A percentile compares a stretch with the other conserved stretches of the same genome.
Evolutionary conservation across 73 alveolate species (phyloP).

Genomic region (Paramecium tetraurelia): DNA sequence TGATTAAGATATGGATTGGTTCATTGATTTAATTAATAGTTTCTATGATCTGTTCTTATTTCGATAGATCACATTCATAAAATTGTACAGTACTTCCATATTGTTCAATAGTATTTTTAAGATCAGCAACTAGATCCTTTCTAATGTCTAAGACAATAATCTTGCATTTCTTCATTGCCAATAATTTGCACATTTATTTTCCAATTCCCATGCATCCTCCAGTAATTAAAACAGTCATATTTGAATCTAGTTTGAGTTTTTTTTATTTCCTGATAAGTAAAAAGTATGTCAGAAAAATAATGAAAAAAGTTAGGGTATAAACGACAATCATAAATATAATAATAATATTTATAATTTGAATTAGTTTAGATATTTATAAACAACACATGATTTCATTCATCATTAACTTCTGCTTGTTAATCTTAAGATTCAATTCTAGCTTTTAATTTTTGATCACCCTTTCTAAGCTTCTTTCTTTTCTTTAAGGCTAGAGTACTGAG

Average conservation of each 20-base stretch:
- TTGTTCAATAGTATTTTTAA: neutral
- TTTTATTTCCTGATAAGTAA: neutral
- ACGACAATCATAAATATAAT: neutral
- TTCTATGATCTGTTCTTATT: neutral
- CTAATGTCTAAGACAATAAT: neutral
- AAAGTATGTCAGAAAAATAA: neutral
- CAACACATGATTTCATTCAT: neutral
- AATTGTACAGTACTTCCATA: neutral
- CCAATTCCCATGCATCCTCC: constrained; percentile 49
- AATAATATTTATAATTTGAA: neutral
- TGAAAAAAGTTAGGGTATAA: neutral
- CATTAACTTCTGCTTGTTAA: neutral
- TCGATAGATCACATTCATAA: neutral
- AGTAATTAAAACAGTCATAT: neutral
- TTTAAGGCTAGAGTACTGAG: constrained; percentile 71
- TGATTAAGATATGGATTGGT: neutral
- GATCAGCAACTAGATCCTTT: neutral
- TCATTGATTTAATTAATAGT: neutral
- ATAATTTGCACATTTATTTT: constrained; percentile 1
- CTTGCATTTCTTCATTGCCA: neutral
- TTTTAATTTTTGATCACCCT: neutral
- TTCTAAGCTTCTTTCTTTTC: constrained; percentile 61
- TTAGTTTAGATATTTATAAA: neutral
- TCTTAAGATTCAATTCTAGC: neutral
- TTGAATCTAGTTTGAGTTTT: neutral